Base-by-base conservation (phyloP, 2,329 filamentous ascomycete genomes). In the Paraconiothyrium brasiliense region DNA sequence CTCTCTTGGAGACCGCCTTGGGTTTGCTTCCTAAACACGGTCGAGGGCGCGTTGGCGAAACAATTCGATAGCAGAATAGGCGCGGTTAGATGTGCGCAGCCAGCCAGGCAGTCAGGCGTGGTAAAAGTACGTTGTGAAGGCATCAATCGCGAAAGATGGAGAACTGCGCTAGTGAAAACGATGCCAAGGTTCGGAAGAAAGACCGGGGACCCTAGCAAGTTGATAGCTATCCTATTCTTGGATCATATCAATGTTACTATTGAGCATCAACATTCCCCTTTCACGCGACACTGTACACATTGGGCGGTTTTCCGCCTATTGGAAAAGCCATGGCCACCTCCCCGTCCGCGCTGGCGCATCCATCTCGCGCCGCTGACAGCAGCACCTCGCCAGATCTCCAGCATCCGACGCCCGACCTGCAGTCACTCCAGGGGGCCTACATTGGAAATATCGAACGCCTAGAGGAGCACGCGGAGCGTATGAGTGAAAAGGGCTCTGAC, bases 401-500 rank as follows among this genome's bases (percentile, higher is more conserved):
- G 65, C 88, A 90, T 72, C 88, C 88, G 34, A 84, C 84, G 2
- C 88, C 89, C 57, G 89, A 91, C 72, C 79, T 87, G 52, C 86
- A 86, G 73, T 83, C 84, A 54, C 83, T 88, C 59, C 86, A 89
- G 60, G 87, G 86, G 30, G 87, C 87, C 35, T 89, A 87, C 73
- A 80, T 85, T 20, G 85, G 84, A 74, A 93, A 90, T 80, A 89
- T 94, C 64, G 88, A 89, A 67, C 87, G 89, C 54, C 86, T 94
- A 64, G 91, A 94, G 78, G 89, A 90, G 67, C 90, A 88, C 11
- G 91, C 91, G 52, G 91, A 93, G 78, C 86, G 88, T 66, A 83
- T 94, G 76, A 92, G 90, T 68, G 86, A 87, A 81, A 89, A 88
- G 59, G 84, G 84, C 50, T 91, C 89, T 64, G 92, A 91, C 64